Conservation (phyloP, 371 early-diverging fungal genomes). For the Mucor ambiguus region DNA sequence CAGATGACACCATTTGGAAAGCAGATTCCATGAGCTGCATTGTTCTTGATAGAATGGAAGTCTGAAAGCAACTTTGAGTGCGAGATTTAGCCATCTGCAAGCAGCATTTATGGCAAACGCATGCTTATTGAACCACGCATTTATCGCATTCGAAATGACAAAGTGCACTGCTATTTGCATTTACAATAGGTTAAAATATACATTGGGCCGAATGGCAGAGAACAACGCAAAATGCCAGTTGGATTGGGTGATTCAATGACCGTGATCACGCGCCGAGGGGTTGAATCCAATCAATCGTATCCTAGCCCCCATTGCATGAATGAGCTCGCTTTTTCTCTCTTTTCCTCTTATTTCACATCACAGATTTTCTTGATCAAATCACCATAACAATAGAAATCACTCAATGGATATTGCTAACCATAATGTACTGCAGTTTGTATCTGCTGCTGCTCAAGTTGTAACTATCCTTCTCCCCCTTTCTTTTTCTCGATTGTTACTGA, state of each 20-base stretch:
- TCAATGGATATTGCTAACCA: constrained; percentile 43
- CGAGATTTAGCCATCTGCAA: too few species aligned
- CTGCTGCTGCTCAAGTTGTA: constrained; percentile 56
- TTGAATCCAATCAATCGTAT: not conserved
- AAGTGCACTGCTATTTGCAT: too few species aligned
- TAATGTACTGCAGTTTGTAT: constrained; percentile 51
- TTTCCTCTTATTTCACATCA: not conserved
- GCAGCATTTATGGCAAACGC: not conserved
- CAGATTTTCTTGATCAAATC: not conserved
- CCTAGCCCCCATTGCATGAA: not conserved
- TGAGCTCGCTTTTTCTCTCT: not conserved
- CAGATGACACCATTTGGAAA: not conserved
- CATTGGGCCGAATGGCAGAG: too few species aligned
- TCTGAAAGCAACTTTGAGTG: too few species aligned
- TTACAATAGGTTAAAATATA: too few species aligned
- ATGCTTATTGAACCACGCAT: not conserved
- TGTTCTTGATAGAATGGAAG: too few species aligned
- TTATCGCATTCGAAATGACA: not conserved
- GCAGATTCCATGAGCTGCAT: not conserved
- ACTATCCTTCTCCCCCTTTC: constrained; percentile 57
- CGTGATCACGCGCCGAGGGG: not conserved
- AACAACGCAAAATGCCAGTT: too few species aligned
- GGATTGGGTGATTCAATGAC: not conserved
- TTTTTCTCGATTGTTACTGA: constrained; percentile 67
- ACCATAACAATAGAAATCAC: not conserved